Evolutionary conservation across 805 yeast genomes (phyloP).

Genomic region (Wickerhamomyces xylosicus): DNA sequence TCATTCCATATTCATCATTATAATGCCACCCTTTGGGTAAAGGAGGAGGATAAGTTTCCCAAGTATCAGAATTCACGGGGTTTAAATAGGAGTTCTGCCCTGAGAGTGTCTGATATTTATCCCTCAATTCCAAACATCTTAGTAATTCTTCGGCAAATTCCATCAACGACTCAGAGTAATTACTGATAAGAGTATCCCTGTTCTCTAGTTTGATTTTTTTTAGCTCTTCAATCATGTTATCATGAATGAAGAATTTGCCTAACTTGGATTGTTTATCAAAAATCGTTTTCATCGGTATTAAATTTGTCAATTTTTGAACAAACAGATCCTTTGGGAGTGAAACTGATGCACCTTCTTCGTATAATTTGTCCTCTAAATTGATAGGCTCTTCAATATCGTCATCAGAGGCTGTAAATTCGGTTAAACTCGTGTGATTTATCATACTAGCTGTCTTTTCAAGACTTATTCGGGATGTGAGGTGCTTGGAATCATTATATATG

Average conservation of each 20-base stretch:
- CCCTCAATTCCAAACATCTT: constrained; percentile 39
- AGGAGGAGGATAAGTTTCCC: constrained; percentile 85
- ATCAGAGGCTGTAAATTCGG: too few relatives aligned
- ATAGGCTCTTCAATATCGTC: too few relatives aligned
- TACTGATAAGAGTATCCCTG: background rate
- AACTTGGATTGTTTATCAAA: background rate
- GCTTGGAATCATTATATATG: too few relatives aligned
- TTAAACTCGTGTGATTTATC: too few relatives aligned
- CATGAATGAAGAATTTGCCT: background rate
- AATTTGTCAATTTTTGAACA: background rate
- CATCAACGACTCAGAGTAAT: background rate
- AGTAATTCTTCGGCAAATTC: constrained; percentile 5
- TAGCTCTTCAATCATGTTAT: too few relatives aligned
- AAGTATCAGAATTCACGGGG: constrained; percentile 54
- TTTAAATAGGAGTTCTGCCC: constrained; percentile 59
- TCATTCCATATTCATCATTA: constrained; percentile 18
- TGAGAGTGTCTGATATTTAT: constrained; percentile 53
- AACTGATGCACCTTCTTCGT: background rate
- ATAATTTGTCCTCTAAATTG: background rate
- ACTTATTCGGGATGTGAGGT: too few relatives aligned
- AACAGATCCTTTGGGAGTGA: background rate
- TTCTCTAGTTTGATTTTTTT: background rate
- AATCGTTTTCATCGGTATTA: background rate
- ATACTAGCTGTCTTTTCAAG: too few relatives aligned
- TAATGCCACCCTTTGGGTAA: constrained; percentile 32